Evolutionary conservation across 495 filamentous ascomycete genomes (phyloP), one percentile per base, ranked within the genome.

Genomic region (Lasiosphaeria ovina): DNA sequence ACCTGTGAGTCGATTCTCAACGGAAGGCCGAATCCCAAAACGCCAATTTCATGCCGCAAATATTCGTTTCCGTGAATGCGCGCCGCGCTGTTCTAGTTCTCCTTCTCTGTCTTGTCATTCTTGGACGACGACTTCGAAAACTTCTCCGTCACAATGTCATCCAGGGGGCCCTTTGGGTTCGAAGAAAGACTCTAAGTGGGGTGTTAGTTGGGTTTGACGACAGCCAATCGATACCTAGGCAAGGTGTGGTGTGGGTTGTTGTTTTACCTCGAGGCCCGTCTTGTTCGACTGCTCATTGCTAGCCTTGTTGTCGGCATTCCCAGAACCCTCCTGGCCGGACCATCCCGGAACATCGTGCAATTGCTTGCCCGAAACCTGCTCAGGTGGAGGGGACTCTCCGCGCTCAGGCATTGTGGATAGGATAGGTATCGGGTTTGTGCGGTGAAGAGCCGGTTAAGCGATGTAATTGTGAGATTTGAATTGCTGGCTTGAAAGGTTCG

Each of bases 381-480:
- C 87, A 8, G 90, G 91, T 16, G 85, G 76, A 12, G 93, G 93
- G 9, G 93, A 98, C 71, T 97, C 88, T 72, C 91, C 90, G 67
- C 49, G 53, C 8, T 63, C 68, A 57, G 64, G 49, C 65, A 66
- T 73, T 50, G 40, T 64, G 58, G 42, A 24, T 24, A 24, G 24
- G 24, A 34, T 17, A 45, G 44, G 34, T n/a, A 31, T 40, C 16
- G 6, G 57, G 35, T 14, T 47, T 47, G 44, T 31, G 58, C 40
- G 49, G 44, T 57, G 17, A 45, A 33, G 16, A 16, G 31, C 34
- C 9, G 55, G 24, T 33, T 35, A 31, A 16, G 31, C 12, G 55
- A 44, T 3, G 12, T 55, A 8, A 16, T 17, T 33, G 48, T 54
- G 48, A 35, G 24, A 34, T 49, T 16, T 32, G 32, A 3, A 42